These are phyloP conservation scores for Pseudovirgaria hyperparasitica DNA, from an alignment of 2,329 filamentous ascomycete species.

Conservation along the genomic window DNA sequence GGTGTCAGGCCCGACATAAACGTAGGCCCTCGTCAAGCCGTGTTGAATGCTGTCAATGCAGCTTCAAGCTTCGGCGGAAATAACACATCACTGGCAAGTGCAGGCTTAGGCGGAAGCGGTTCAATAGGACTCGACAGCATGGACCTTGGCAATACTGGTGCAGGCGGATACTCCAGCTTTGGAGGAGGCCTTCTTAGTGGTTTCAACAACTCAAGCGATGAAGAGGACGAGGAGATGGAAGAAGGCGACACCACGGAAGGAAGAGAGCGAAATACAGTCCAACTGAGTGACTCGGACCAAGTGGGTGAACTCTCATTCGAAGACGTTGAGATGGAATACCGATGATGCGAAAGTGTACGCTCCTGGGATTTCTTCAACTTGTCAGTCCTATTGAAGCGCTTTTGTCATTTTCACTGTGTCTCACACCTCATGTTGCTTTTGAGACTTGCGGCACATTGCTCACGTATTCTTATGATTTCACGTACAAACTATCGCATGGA, in stretches of 20 bases:
- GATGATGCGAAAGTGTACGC: constrained; percentile 31
- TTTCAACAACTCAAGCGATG: constrained; percentile 89
- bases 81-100: constrained; percentile 59
- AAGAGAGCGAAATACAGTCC: constrained; percentile 31
- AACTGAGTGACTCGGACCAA: constrained; percentile 46
- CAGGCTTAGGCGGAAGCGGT: constrained; percentile 59
- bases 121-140: constrained; percentile 44
- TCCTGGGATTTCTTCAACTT: background rate
- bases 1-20: constrained; percentile 87
- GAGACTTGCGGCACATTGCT: background rate
- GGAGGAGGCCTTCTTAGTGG: constrained; percentile 69
- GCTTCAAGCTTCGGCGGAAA: constrained; percentile 42
- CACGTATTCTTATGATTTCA: background rate
- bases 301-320: constrained; percentile 53
- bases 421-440: background rate
- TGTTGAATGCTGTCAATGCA: constrained; percentile 45
- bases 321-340: constrained; percentile 48
- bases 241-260: constrained; percentile 73
- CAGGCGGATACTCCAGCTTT: constrained; percentile 60
- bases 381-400: background rate
- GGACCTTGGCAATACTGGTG: constrained; percentile 50
- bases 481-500: background rate
- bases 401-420: background rate
- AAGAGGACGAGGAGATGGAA: constrained; percentile 91
- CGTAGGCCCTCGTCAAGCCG: constrained; percentile 62